Conservation (phyloP, 352 stramenopile genomes). For the Aphanomyces invadans region DNA sequence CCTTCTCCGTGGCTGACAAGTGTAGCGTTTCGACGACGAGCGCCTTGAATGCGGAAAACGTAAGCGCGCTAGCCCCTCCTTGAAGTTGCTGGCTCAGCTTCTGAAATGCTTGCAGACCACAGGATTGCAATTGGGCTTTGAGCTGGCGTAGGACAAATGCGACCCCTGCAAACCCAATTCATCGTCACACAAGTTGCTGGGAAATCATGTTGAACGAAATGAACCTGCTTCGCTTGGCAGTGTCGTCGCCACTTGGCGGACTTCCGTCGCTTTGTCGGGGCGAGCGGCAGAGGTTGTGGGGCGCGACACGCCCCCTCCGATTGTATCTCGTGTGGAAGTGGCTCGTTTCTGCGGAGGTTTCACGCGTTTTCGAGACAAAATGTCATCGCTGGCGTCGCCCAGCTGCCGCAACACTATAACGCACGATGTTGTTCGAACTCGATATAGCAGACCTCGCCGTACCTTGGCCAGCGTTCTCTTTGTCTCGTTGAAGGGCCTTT, state of each 20-base stretch:
- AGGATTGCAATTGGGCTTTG: conserved; percentile 11
- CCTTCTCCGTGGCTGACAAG: conserved; percentile 11
- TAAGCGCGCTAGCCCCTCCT: background rate
- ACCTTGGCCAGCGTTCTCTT: conserved; percentile 24
- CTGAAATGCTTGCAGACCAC: background rate
- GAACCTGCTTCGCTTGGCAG: background rate
- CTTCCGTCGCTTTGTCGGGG: background rate
- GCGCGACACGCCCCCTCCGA: background rate
- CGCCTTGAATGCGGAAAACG: conserved; percentile 2
- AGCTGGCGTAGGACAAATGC: conserved; percentile 12
- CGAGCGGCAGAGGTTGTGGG: background rate
- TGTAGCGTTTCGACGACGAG: background rate
- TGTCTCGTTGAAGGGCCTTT: conserved; percentile 21
- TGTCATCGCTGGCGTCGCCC: conserved; percentile 10
- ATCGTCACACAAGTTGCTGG: too few relatives aligned
- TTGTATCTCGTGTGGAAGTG: background rate
- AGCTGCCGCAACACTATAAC: conserved; percentile 11
- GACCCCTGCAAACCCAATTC: background rate
- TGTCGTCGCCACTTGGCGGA: background rate
- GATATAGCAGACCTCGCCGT: too few relatives aligned
- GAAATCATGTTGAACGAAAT: background rate
- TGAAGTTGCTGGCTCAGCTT: background rate
- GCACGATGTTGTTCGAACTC: too few relatives aligned
- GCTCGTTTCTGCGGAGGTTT: background rate
- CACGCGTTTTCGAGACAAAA: background rate